These are phyloP conservation scores for Phytophthora podocarpi DNA, from an alignment of 352 stramenopile species.

Conservation along the genomic window DNA sequence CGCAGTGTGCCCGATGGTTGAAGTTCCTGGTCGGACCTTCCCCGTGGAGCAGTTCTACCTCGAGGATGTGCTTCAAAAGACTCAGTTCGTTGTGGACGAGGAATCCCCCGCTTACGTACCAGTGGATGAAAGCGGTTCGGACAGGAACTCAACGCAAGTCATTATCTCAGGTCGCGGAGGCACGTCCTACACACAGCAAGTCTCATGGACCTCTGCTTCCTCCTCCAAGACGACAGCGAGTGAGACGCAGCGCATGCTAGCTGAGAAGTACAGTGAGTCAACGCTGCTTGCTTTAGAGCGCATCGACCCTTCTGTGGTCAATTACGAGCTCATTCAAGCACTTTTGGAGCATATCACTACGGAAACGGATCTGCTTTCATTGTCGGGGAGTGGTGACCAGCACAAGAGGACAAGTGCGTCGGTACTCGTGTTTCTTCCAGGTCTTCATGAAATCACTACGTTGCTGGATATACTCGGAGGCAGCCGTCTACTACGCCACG, in stretches of 20 bases:
- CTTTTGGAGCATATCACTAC: constrained; percentile 85
- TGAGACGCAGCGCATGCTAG: constrained; percentile 25
- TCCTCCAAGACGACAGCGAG: constrained; percentile 18
- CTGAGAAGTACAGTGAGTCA: constrained; percentile 83
- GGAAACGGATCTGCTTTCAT: constrained; percentile 50
- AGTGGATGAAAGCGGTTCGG: constrained; percentile 22
- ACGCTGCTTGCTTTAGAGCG: constrained; percentile 85
- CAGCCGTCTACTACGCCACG: constrained; percentile 55
- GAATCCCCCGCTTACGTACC: constrained; percentile 52
- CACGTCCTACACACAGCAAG: constrained; percentile 62
- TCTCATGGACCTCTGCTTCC: constrained; percentile 60
- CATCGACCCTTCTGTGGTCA: constrained; percentile 92
- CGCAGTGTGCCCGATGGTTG: constrained; percentile 79
- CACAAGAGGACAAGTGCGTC: constrained; percentile 56
- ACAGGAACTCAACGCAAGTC: constrained; percentile 55
- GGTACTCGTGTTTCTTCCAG: constrained; percentile 96
- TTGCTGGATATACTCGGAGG: constrained; percentile 75
- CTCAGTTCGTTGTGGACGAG: constrained; percentile 86
- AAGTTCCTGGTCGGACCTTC: constrained; percentile 94
- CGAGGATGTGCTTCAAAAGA: constrained; percentile 93
- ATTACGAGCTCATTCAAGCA: constrained; percentile 94
- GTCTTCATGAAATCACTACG: constrained; percentile 93
- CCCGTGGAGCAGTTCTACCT: constrained; percentile 97
- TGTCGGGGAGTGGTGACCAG: constrained; percentile 8
- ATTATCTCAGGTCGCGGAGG: constrained; percentile 69